Evolutionary conservation across 306 rosid species (phyloP), one percentile per base, ranked within the genome.

Genomic region (Prunus fruticosa): DNA sequence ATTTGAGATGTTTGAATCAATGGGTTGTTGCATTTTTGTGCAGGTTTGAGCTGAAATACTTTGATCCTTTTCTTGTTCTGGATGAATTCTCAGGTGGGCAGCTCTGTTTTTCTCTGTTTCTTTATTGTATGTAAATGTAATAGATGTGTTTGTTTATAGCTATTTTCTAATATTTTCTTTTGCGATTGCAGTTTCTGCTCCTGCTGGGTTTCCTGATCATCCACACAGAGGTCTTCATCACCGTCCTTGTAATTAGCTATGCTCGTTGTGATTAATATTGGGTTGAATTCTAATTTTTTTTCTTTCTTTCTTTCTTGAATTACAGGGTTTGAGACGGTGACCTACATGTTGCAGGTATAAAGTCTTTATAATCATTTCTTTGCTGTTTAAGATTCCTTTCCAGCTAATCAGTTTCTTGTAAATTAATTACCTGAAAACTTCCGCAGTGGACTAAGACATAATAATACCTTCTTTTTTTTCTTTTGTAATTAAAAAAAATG

Each of bases 201-300:
- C 99, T 46, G 96, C 97, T 87, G 99, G 99, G 11, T 95, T 95
- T 74, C 99, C 92, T 38, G 99, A 95, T 86, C 99, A 95, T 86
- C 97, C 99, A 77, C 99, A 95, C 49, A 89, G 99, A 88, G 99
- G 32, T 70, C 22, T 81, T 82, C 80, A 13, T 25, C 28, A 49
- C 58, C 57, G 8, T 19, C 54, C 46, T 32, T 27, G 22, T 15
- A 65, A 18, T 38, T 67, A 41, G 41, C 13, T 6, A 45, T 16
- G 28, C 22, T 27, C 22, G 10, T 64, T 69, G 67, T 58, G 38
- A 14, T 52, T 25, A 30, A 63, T 22, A 8, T 3, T 16, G 56
- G 73, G 41, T 69, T 53, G 19, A 78, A 51, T 84, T 82, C 86
- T 87, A 45, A 45, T 80, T 46, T 3, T 18, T 56, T 74, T 51